Evolutionary conservation across 1,284 basidiomycete species (phyloP), one percentile per base, ranked within the genome.

Genomic region (Pascua sp.): DNA sequence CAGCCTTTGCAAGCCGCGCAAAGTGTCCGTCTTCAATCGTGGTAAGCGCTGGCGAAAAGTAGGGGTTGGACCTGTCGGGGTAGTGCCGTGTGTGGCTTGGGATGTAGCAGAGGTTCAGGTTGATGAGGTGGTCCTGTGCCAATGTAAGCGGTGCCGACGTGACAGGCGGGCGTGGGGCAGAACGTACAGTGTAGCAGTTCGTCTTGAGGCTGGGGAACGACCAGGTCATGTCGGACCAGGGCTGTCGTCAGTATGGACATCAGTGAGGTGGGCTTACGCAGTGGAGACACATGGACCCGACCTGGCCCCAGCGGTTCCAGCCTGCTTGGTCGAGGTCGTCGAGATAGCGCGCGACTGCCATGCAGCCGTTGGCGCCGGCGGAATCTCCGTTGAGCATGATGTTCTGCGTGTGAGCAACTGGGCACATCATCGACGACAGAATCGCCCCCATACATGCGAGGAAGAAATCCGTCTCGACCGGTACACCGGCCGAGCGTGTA

Each of bases 21-120:
- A 61, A 61, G 45, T 58, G 56, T 13, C 36, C 42, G 42, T 61
- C 53, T 5, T 47, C 7, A 1, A 13, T 36, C 12, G 36, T n/a
- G 12, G 50, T 16, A 2, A 57, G 48, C 9, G 60, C 60, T 0
- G 60, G 60, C 13, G 56, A 61, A 41, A 61, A 38, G 56, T 61
- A 61, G 16, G 53, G 45, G 50, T 53, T 41, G 13, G n/a, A 24
- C 17, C 36, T 44, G 17, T 43, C 12, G 13, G 46, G 1, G 39
- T 42, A 47, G 53, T 53, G 60, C 2, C 53, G 47, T 17, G 53
- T 47, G 50, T 42, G 53, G 15, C 47, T 47, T 36, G 44, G 56
- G 42, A 57, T 53, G 53, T 54, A 49, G 42, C 55, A 47, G 15
- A 24, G 4, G 18, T 16, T 13, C 1, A 52, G 16, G 53, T 48